phyloP scores from a whole-genome alignment of 768 basidiomycete species.

The Termitomyces sp. region DNA sequence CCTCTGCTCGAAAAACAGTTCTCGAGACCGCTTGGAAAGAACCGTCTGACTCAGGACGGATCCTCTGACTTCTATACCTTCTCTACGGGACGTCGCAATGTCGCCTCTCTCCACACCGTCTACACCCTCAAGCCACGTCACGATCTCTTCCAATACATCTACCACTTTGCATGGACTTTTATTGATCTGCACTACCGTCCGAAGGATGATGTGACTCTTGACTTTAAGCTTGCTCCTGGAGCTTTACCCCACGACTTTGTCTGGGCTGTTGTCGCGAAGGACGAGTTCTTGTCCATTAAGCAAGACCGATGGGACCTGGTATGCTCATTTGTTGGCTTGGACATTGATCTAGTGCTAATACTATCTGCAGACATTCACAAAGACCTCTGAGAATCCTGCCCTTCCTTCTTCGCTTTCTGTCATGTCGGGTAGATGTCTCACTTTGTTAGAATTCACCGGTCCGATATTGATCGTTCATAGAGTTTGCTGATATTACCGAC shows the following conservation, averaged over 20 bases:
- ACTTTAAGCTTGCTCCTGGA: slow-evolving; percentile 64
- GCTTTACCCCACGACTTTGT: slow-evolving; percentile 61
- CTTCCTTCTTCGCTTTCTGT: slow-evolving; percentile 62
- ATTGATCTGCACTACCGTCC: slow-evolving; percentile 74
- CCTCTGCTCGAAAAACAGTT: slow-evolving; percentile 68
- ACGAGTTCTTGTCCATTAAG: slow-evolving; percentile 65
- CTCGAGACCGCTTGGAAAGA: slow-evolving; percentile 51
- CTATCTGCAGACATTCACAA: slow-evolving; percentile 67
- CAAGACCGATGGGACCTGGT: slow-evolving; percentile 85
- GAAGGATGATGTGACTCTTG: slow-evolving; percentile 66
- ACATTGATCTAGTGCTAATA: neutral
- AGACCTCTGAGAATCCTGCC: slow-evolving; percentile 58
- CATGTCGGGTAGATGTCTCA: slow-evolving; percentile 56
- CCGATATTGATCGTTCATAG: slow-evolving; percentile 27
- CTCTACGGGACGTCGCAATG: slow-evolving; percentile 79
- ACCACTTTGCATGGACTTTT: slow-evolving; percentile 57
- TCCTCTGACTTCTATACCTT: slow-evolving; percentile 79
- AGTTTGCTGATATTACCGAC: slow-evolving; percentile 84
- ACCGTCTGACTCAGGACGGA: slow-evolving; percentile 60
- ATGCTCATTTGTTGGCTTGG: slow-evolving; percentile 22
- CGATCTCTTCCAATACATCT: slow-evolving; percentile 65
- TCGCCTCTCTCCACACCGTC: slow-evolving; percentile 75
- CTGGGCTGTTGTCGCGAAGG: slow-evolving; percentile 81
- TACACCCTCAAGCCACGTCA: slow-evolving; percentile 79
- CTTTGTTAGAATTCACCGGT: neutral